Evolutionary conservation across 225 moss, liverwort and hornwort species (phyloP).

Genomic region (Takakia lepidozioides): DNA sequence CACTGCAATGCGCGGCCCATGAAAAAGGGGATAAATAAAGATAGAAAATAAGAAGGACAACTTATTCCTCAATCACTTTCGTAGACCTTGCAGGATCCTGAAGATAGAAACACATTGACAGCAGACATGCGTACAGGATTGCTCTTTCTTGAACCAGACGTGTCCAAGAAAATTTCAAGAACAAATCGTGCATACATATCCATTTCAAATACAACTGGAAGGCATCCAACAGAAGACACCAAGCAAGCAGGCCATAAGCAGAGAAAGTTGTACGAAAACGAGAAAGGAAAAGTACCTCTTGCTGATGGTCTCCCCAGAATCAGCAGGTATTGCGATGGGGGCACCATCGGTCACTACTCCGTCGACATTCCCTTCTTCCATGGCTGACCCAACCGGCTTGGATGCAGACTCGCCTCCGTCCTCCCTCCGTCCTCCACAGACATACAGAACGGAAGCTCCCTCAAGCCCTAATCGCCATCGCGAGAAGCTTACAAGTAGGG

Average conservation of each 20-base stretch:
- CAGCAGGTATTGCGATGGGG: not conserved
- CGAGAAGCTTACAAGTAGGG: no score
- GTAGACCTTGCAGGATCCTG: not conserved
- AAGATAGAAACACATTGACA: not conserved
- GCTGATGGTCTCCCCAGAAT: slow-evolving; percentile 5
- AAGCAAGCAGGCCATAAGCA: no score
- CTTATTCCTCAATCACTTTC: not conserved
- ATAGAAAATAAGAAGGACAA: not conserved
- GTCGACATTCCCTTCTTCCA: not conserved
- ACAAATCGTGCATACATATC: slow-evolving; percentile 15
- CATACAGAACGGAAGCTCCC: no score
- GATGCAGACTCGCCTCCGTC: no score
- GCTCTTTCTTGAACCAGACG: not conserved
- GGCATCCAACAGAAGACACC: no score
- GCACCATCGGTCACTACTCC: not conserved
- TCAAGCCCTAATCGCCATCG: no score
- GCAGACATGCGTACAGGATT: not conserved
- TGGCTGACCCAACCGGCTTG: not conserved
- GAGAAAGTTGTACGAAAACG: not conserved
- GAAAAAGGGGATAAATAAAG: not conserved
- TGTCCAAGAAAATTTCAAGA: no score
- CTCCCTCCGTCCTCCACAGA: no score
- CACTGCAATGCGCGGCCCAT: not conserved
- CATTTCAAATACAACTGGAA: slow-evolving; percentile 1
- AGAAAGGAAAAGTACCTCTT: slow-evolving; percentile 3